Percentiles rank a stretch among this genome's conserved stretches.
Evolutionary conservation across 371 early-diverging fungal species (phyloP).

Genomic region (Mortierella sp.): DNA sequence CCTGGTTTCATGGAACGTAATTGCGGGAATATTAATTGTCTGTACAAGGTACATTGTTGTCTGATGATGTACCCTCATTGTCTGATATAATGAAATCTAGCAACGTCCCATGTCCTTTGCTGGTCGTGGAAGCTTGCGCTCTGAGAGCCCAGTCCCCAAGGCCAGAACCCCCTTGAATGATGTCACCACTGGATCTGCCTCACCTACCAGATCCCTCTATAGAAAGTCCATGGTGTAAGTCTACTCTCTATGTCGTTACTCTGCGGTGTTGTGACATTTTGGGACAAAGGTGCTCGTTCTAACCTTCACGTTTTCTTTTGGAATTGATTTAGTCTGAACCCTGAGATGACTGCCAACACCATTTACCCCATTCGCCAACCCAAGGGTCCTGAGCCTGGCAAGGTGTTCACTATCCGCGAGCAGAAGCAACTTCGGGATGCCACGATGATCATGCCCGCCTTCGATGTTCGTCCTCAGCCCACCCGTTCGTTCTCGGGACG

Average conservation of each 20-base stretch:
- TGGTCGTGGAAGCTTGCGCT: constrained; percentile 38
- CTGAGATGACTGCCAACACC: constrained; percentile 40
- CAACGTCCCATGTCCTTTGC: constrained; percentile 57
- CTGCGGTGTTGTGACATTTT: background rate
- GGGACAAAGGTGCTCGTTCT: background rate
- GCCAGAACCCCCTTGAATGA: constrained; percentile 21
- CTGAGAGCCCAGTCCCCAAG: constrained; percentile 42
- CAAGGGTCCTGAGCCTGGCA: constrained; percentile 72
- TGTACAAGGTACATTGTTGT: background rate
- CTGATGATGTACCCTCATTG: background rate
- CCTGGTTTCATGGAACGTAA: background rate
- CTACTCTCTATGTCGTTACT: background rate
- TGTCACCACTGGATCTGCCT: constrained; percentile 38
- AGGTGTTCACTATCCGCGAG: constrained; percentile 63
- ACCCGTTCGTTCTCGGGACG: constrained; percentile 35
- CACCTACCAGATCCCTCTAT: constrained; percentile 50
- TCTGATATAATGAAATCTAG: constrained; percentile 9
- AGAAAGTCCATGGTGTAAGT: constrained; percentile 53
- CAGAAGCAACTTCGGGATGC: constrained; percentile 56
- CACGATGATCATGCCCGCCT: constrained; percentile 48
- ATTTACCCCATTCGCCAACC: constrained; percentile 77
- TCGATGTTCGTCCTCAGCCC: constrained; percentile 30
- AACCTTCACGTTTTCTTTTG: background rate
- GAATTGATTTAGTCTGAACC: constrained; percentile 20
- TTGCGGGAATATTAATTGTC: background rate